Base-by-base conservation (phyloP, 2,329 filamentous ascomycete species). In the Paecilomyces sp. region DNA sequence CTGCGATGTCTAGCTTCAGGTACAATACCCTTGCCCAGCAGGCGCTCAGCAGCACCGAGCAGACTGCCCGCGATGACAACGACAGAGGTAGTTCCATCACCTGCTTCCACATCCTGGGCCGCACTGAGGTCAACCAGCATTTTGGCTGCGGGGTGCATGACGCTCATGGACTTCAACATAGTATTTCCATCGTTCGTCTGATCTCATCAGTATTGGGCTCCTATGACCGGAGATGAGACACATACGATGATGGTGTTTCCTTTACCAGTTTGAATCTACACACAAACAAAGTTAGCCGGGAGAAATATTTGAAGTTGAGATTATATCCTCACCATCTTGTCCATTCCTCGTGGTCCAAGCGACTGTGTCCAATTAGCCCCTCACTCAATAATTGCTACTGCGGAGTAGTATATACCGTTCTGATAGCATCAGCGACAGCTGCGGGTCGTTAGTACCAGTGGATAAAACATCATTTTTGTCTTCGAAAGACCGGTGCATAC, bases 71-170 rank as follows among this genome's bases (percentile, higher is more conserved):
- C 94, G 78, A 99, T 96, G 66, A 99, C 94, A 31, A 99, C 94
- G 28, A 99, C 94, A 3, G 93, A 97, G 36, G 94, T 99, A 59
- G 94, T 99, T 70, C 94, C 95, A 76, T 99, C 94, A 79, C 94
- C 94, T 64, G 94, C 94, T 78, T 99, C 94, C 62, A 99, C 92
- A 81, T 99, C 94, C 77, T 99, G 94, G 66, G 94, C 94, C 67
- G 94, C 91, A 70, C 93, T 95, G 63, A 99, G 85, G 77, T 99
- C 92, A 71, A 99, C 94, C 67, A 99, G 84, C 94, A 99, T 99
- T 82, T 96, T 97, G 57, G 94, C 94, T 55, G 95, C 96, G n/a
- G 94, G 94, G 75, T 99, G 94, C 89, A 99, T 92, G 67, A 99
- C 94, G 66, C 91, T 90, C 94, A 99, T 97, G 82, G 93, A 93